Base-by-base conservation (phyloP, 176 grass and related monocot species). In the Olyra latifolia region DNA sequence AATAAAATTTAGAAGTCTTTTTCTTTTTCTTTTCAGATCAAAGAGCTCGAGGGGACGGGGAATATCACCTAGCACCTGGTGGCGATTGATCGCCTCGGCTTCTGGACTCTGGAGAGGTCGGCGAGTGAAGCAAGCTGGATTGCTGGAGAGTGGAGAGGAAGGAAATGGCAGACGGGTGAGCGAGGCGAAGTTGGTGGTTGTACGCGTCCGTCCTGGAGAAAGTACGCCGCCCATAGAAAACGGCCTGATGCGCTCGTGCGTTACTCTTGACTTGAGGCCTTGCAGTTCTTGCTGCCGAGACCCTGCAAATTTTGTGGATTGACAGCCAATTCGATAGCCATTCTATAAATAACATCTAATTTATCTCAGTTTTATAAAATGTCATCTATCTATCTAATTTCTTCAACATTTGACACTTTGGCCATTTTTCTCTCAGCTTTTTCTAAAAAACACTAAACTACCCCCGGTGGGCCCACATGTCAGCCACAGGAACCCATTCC, bases 161-260 rank as follows among this genome's bases (percentile, higher is more conserved):
- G 32, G 32, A 35, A 35, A 35, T 3, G 32, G 32, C 32, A 35
- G 32, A 4, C 4, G 32, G 4, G 32, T 35, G 32, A 77, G 63
- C 19, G 28, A 83, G 47, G 12, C 35, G 28, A 59, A 84, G 54
- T 41, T 45, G 60, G 15, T 43, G 20, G 63, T 62, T 58, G 58
- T 80, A 69, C 65, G 50, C 78, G 65, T 69, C 50, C 19, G 27
- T 61, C 67, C 56, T 16, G 15, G n/a, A 43, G 25, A 3, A 27
- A 20, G 45, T 4, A 61, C 78, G 52, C 75, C 50, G 80, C 80
- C 66, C 80, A 41, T 32, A 23, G 67, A 72, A 74, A 83, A 60
- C 86, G 74, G 67, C 38, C 23, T 25, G 24, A 35, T 38, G 76
- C 61, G 76, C 63, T n/a, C 8, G 16, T 10, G 41, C 66, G 66